Evolutionary conservation across 2,329 filamentous ascomycete genomes (phyloP).

Genomic region (Alternaria ethzedia): DNA sequence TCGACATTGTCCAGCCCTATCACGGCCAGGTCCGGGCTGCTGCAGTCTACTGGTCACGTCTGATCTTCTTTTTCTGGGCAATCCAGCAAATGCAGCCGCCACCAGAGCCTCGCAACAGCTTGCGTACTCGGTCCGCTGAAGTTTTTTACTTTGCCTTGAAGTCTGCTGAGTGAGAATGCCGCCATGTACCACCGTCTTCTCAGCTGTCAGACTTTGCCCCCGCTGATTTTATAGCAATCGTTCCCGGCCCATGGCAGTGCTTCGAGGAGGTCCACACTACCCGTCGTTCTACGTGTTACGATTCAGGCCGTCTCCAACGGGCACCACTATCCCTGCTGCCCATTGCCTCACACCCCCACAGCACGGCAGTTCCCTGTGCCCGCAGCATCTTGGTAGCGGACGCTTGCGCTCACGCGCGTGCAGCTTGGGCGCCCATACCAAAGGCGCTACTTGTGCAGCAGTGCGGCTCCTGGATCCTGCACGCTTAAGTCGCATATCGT

Average conservation of each 20-base stretch:
- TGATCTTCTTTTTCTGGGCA: slow-evolving; percentile 28
- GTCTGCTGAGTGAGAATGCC: slow-evolving; percentile 27
- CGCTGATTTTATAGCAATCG: slow-evolving; percentile 23
- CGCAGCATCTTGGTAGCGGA: slow-evolving; percentile 34
- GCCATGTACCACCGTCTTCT: slow-evolving; percentile 18
- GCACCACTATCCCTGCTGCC: slow-evolving; percentile 29
- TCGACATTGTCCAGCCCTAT: slow-evolving; percentile 25
- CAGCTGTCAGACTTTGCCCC: slow-evolving; percentile 24
- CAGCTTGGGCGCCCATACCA: slow-evolving; percentile 17
- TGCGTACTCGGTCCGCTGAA: slow-evolving; percentile 16
- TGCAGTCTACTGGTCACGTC: slow-evolving; percentile 31
- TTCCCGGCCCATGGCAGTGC: slow-evolving; percentile 18
- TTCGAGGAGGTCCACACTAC: slow-evolving; percentile 17
- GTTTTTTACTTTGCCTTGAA: slow-evolving; percentile 13
- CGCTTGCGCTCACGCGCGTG: slow-evolving; percentile 32
- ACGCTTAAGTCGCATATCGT: slow-evolving; percentile 31
- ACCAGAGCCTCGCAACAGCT: slow-evolving; percentile 6
- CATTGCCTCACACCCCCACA: slow-evolving; percentile 40
- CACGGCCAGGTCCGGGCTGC: slow-evolving; percentile 23
- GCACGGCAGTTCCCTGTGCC: slow-evolving; percentile 47
- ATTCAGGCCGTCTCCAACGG: slow-evolving; percentile 24
- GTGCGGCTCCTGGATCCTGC: slow-evolving; percentile 37
- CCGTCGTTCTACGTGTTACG: slow-evolving; percentile 24
- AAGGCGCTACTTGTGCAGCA: slow-evolving; percentile 24
- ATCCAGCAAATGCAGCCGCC: slow-evolving; percentile 29